A percentile compares a stretch with the other conserved stretches of the same genome.
Evolutionary conservation across 306 rosid genomes (phyloP).

Genomic region (Cicer chorassanicum): DNA sequence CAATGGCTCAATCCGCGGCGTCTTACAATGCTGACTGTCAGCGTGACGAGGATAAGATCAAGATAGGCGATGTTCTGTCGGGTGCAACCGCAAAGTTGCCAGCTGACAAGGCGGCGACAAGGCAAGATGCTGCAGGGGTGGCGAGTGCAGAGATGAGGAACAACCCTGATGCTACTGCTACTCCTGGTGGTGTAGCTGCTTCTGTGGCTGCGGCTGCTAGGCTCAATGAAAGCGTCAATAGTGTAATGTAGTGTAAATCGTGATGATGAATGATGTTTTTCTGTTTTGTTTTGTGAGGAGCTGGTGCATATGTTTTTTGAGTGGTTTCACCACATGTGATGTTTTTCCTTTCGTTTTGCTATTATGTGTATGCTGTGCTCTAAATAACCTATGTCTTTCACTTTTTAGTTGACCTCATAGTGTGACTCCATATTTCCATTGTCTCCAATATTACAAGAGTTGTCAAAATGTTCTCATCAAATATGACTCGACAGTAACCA

Average conservation of each 20-base stretch:
- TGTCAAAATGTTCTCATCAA: too few species aligned
- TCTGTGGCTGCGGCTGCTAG: constrained; percentile 68
- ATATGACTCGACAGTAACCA: too few species aligned
- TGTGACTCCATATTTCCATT: too few species aligned
- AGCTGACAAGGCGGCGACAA: constrained; percentile 59
- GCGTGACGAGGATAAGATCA: constrained; percentile 57
- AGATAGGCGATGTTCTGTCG: constrained; percentile 56
- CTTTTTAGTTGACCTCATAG: neutral
- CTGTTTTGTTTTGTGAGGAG: neutral
- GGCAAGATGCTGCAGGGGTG: constrained; percentile 68
- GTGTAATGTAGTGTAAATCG: neutral
- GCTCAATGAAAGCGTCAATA: constrained; percentile 55
- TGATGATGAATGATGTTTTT: neutral
- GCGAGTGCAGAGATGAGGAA: constrained; percentile 69
- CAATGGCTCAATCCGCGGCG: constrained; percentile 69
- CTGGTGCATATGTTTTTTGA: neutral
- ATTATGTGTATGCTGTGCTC: neutral
- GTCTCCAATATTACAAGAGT: too few species aligned
- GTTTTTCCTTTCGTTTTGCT: too few species aligned
- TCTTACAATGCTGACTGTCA: constrained; percentile 51
- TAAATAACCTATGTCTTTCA: neutral
- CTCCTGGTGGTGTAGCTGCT: constrained; percentile 77
- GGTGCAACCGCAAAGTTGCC: constrained; percentile 61
- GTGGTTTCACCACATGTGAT: too few species aligned
- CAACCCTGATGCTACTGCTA: constrained; percentile 44